Evolutionary conservation across 768 basidiomycete species (phyloP).

Genomic region (Termitomyces sp.): DNA sequence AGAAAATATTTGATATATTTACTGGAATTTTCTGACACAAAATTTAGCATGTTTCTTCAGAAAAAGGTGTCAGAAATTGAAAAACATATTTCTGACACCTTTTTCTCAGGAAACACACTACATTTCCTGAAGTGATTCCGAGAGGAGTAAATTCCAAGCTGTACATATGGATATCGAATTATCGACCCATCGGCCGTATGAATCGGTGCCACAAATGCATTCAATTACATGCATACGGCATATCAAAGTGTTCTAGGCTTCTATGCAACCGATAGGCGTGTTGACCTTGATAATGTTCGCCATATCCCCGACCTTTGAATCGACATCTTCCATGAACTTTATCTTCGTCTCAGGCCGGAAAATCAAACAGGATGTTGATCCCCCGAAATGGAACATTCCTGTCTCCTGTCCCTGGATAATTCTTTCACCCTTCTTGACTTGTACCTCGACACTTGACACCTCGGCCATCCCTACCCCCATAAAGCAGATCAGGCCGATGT

Average conservation of each 20-base stretch:
- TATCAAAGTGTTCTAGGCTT: background rate
- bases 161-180: too few relatives aligned
- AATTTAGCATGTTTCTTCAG: too few relatives aligned
- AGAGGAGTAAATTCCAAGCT: too few relatives aligned
- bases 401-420: constrained; percentile 49
- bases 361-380: constrained; percentile 46
- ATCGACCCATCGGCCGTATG: too few relatives aligned
- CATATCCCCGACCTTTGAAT: background rate
- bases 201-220: too few relatives aligned
- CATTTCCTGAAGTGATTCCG: too few relatives aligned
- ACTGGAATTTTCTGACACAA: too few relatives aligned
- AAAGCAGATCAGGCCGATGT: constrained; percentile 56
- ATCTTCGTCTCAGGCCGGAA: constrained; percentile 27
- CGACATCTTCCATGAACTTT: constrained; percentile 1
- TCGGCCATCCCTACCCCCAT: constrained; percentile 60
- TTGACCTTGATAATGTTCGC: background rate
- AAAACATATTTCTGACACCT: too few relatives aligned
- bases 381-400: constrained; percentile 63
- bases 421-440: constrained; percentile 32
- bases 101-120: too few relatives aligned
- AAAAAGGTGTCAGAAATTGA: too few relatives aligned
- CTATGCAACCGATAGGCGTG: background rate
- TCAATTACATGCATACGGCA: too few relatives aligned
- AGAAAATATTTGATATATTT: too few relatives aligned
- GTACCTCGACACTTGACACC: constrained; percentile 56